A percentile compares a stretch with the other conserved stretches of the same genome.
Evolutionary conservation across 2,329 filamentous ascomycete genomes (phyloP).

Genomic region (Xylaria sp.): DNA sequence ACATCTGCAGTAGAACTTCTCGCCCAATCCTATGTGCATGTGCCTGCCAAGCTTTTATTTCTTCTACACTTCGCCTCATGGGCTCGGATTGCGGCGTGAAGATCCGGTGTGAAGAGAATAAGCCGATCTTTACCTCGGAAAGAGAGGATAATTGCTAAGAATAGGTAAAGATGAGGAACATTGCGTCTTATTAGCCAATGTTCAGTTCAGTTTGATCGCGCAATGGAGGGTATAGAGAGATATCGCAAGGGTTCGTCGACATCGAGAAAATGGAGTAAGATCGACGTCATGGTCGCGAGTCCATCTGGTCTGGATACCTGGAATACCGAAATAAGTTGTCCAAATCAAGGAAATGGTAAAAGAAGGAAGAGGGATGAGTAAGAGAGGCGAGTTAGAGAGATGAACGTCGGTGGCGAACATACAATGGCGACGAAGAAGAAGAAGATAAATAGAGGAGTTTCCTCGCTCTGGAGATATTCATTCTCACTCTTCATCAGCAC

Average conservation of each 20-base stretch:
- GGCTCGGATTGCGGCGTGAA: background rate
- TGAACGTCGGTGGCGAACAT: conserved; percentile 1
- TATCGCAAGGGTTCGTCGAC: background rate
- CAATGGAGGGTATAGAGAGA: conserved; percentile 26
- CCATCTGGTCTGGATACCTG: background rate
- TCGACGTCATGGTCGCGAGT: conserved; percentile 24
- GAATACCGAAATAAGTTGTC: background rate
- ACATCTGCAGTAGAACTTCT: conserved; percentile 26
- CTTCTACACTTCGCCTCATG: conserved; percentile 5
- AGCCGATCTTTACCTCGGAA: conserved; percentile 23
- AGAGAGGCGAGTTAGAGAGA: background rate
- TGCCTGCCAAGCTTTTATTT: background rate
- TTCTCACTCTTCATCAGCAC: conserved; percentile 17
- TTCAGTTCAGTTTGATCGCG: background rate
- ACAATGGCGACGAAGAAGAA: background rate
- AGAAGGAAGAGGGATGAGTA: background rate
- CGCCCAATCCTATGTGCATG: conserved; percentile 10
- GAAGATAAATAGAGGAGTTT: conserved; percentile 35
- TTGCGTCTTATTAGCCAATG: conserved; percentile 8
- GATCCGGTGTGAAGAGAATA: background rate
- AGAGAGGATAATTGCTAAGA: conserved; percentile 9
- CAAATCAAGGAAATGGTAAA: conserved; percentile 20
- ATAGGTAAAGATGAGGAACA: background rate
- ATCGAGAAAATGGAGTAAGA: conserved; percentile 22
- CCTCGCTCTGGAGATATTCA: background rate